Evolutionary conservation across 345 rosid species (phyloP).

Genomic region (Eucalyptus viminalis): DNA sequence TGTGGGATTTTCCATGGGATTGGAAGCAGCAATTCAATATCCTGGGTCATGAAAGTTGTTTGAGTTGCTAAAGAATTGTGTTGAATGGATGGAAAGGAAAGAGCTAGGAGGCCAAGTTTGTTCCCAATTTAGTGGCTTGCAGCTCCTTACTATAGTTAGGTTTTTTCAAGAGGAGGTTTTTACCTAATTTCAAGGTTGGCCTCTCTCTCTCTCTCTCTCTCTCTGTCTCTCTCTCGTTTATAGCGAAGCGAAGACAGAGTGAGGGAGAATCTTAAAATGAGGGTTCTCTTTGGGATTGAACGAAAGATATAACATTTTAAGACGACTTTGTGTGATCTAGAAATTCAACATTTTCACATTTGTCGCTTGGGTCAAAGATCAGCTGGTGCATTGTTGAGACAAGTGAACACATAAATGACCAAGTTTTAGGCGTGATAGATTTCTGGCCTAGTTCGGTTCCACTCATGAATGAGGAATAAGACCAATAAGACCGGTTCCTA

Average conservation of each 20-base stretch:
- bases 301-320: neutral
- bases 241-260: too few species aligned
- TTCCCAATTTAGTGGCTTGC: constrained; percentile 4
- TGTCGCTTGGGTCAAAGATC: neutral
- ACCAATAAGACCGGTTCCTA: too few species aligned
- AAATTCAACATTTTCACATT: neutral
- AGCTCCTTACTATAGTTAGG: constrained; percentile 2
- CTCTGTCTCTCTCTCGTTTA: neutral
- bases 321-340: neutral
- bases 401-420: neutral
- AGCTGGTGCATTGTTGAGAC: neutral
- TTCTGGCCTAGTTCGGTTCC: too few species aligned
- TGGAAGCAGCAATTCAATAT: neutral
- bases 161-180: neutral
- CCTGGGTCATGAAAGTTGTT: neutral
- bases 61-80: neutral
- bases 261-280: neutral
- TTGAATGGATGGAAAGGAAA: neutral
- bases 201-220: neutral
- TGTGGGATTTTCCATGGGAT: neutral
- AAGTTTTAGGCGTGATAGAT: too few species aligned
- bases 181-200: constrained; percentile 29
- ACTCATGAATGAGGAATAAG: too few species aligned
- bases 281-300: neutral
- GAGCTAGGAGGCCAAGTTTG: neutral